Base-by-base conservation (phyloP, 2,329 filamentous ascomycete species). In the Stemphylium lycopersici region DNA sequence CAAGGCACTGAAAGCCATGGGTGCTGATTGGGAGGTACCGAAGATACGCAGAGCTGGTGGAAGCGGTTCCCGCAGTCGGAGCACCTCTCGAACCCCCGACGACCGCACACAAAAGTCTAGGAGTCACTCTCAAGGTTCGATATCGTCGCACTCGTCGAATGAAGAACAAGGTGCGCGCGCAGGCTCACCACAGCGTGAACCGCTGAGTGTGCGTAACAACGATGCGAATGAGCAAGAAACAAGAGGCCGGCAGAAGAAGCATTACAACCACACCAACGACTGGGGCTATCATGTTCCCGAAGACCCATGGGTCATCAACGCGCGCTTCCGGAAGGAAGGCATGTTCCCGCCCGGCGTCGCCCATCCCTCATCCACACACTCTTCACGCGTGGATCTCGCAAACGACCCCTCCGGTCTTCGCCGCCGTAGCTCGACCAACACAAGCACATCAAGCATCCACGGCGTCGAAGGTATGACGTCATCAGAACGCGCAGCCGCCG, bases 301-400 rank as follows among this genome's bases (percentile, higher is more conserved):
- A 53, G 93, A 98, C 68, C 91, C 93, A 10, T 98, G 93, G 93
- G 90, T 96, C 59, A 96, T 98, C 70, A 88, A 90, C 58, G 91
- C 95, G 22, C 89, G 93, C 43, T 95, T 96, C 83, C 83, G 88
- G 59, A 96, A 95, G 63, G 85, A 91, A 62, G 90, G 91, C 81
- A 86, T 86, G 84, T 85, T 80, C 53, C 79, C 80, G 15, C 80
- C 84, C 1, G 79, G 79, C 47, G 75, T 79, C 13, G 66, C 75
- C 16, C 80, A 81, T 52, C 79, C 80, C 1, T 77, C 78, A 15
- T 83, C 80, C 6, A 80, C 80, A 13, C 78, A 82, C 62, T 79
- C 76, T 52, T 78, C 74, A 7, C 75, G 75, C 41, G 78, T 80
- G 50, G 78, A 83, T 60, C 78, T 85, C 11, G 58, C 61, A 31